A percentile compares a stretch with the other conserved stretches of the same genome.
Conservation (phyloP, 345 rosid species). For the Linum usitatissimum region DNA sequence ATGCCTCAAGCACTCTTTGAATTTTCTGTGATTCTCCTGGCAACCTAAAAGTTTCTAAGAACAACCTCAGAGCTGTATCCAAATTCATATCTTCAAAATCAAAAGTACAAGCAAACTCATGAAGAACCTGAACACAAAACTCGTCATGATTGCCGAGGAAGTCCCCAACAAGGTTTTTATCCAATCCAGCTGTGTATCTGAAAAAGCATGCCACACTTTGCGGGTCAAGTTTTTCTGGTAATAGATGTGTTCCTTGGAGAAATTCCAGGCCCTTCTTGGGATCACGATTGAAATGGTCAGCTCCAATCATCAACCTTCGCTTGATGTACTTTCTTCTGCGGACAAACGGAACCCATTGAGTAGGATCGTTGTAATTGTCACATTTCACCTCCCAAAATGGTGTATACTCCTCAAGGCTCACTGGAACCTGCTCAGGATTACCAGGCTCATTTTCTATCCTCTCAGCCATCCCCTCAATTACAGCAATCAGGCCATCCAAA, state of each 20-base stretch:
- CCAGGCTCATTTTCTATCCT: constrained; percentile 39
- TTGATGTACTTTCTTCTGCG: constrained; percentile 43
- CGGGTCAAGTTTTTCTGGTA: constrained; percentile 61
- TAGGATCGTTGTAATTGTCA: constrained; percentile 42
- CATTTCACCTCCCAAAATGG: constrained; percentile 50
- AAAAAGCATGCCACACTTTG: constrained; percentile 59
- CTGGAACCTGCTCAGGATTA: constrained; percentile 22
- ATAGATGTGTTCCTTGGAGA: constrained; percentile 56
- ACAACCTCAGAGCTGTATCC: constrained; percentile 61
- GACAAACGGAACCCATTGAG: constrained; percentile 52
- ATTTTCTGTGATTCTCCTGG: constrained; percentile 84
- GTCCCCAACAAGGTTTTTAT: constrained; percentile 61
- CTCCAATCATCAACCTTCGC: constrained; percentile 48
- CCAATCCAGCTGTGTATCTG: constrained; percentile 61
- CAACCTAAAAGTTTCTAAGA: constrained; percentile 62
- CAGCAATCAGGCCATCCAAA: constrained; percentile 53
- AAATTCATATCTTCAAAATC: constrained; percentile 58
- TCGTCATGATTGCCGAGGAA: constrained; percentile 66
- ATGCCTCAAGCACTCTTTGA: constrained; percentile 72
- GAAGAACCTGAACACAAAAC: constrained; percentile 65
- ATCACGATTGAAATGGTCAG: constrained; percentile 63
- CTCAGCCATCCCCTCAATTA: constrained; percentile 50
- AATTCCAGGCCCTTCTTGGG: constrained; percentile 53
- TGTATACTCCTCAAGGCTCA: constrained; percentile 32
- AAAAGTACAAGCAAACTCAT: constrained; percentile 55